Percentiles rank a stretch among this genome's conserved stretches.
Evolutionary conservation across 768 basidiomycete species (phyloP).

Genomic region (Pleurotus citrinopileatus): DNA sequence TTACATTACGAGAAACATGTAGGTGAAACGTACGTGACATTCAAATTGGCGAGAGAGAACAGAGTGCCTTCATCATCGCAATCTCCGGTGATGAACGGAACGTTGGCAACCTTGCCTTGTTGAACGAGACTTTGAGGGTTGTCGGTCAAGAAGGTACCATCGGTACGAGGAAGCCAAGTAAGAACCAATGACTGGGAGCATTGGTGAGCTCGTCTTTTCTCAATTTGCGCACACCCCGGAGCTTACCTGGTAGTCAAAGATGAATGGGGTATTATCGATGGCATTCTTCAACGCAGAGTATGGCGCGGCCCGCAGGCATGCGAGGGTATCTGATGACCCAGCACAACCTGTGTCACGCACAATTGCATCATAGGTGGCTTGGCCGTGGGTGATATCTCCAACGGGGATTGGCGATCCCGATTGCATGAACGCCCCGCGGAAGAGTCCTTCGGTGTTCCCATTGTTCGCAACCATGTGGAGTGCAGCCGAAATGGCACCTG

Average conservation of each 20-base stretch:
- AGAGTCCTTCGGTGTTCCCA: constrained; percentile 34
- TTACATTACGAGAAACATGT: constrained; percentile 1
- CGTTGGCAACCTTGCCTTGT: constrained; percentile 26
- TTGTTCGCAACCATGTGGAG: constrained; percentile 40
- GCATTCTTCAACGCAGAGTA: constrained; percentile 26
- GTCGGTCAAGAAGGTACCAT: constrained; percentile 46
- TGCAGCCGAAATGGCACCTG: constrained; percentile 48
- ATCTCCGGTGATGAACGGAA: constrained; percentile 22
- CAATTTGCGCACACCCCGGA: no score
- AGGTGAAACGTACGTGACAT: constrained; percentile 23
- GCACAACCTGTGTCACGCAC: constrained; percentile 35
- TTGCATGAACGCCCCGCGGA: constrained; percentile 44
- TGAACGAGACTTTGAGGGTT: constrained; percentile 39
- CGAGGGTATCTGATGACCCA: constrained; percentile 30
- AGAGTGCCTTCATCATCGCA: constrained; percentile 38
- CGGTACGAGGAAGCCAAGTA: constrained; percentile 49
- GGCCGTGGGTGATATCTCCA: constrained; percentile 27
- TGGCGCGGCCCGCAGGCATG: constrained; percentile 38
- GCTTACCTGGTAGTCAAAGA: constrained; percentile 23
- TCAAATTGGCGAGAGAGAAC: constrained; percentile 25
- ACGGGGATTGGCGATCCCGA: constrained; percentile 35
- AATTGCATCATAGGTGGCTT: constrained; percentile 38
- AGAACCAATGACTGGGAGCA: constrained; percentile 32
- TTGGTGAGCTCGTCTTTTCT: no score
- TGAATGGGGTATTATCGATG: constrained; percentile 23